phyloP scores from a whole-genome alignment of 139 green algal genomes.

The Trebouxia sp. region DNA sequence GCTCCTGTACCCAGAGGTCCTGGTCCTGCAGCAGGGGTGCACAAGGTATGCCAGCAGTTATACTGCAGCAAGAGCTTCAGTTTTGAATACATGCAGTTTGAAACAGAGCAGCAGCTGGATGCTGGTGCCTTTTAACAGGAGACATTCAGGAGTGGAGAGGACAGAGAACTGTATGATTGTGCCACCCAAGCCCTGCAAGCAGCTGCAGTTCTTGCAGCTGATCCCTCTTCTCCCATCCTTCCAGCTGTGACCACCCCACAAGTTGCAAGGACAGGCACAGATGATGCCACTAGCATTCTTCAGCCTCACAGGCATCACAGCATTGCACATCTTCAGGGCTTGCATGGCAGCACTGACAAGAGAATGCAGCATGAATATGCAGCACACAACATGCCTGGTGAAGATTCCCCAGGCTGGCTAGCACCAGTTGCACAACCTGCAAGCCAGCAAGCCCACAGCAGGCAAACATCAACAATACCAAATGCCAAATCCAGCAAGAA shows the following conservation, averaged over 20 bases:
- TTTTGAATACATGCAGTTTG: no score
- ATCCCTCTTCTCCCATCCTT: background rate
- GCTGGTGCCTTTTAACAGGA: no score
- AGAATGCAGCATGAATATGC: background rate
- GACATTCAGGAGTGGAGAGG: background rate
- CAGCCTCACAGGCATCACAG: constrained; percentile 14
- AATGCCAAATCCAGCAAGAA: background rate
- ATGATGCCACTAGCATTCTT: constrained; percentile 1
- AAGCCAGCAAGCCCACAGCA: background rate
- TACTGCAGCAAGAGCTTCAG: no score
- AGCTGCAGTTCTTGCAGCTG: background rate
- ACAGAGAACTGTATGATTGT: background rate
- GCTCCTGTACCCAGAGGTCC: no score
- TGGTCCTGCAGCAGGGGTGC: no score
- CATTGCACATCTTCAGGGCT: no score
- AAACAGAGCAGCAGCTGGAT: no score
- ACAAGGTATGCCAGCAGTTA: no score
- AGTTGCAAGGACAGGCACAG: background rate
- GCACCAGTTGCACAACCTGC: background rate
- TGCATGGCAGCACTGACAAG: no score
- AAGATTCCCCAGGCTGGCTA: background rate
- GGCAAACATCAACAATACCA: background rate
- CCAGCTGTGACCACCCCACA: constrained; percentile 3
- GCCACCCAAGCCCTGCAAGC: background rate
- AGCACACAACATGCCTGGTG: background rate